Evolutionary conservation across 83 land plant genomes (phyloP), one percentile per base, ranked within the genome.

Genomic region (Thuja plicata): DNA sequence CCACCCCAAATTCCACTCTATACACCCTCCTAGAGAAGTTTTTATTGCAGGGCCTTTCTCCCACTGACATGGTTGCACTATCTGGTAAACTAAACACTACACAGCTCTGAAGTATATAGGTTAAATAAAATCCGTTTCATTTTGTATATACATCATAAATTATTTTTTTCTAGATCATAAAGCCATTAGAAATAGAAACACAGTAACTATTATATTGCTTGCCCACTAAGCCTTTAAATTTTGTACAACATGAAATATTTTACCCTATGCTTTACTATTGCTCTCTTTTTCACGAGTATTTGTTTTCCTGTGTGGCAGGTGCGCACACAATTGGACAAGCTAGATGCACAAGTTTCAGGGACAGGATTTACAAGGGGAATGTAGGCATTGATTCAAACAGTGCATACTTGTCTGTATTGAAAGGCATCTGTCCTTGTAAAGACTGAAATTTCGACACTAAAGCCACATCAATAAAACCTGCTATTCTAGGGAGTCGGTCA

Each of bases 301-400:
- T 76, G 34, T 3, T 8, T 34, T 8, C 34, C 54, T 50, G 15
- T 12, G 2, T 77, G 21, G 73, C 91, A 94, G 96, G 96, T 15
- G 92, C 94, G 0, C 97, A 95, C 87, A 95, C 96, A 43, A 93
- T 95, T 15, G 96, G 97, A 8, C 81, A 91, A 91, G 94, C 96
- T 24, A 90, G 96, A 15, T 95, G 97, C 83, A 89, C 35, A 52
- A 95, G 89, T 88, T 95, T 90, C 87, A 87, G 95, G 32, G 87
- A 54, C 12, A 91, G 97, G 43, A 89, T 95, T 83, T 94, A 95
- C 86, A 95, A 94, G 46, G 38, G 0, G 27, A 8, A 2, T 12
- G 54, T 3, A 50, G 54, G 15, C 54, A 50, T 54, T 54, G 57
- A 41, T 21, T 40, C n/a, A 40, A 32, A 52, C 4, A 40, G 82